phyloP scores from a whole-genome alignment of 768 basidiomycete species.

The Suillus ampliporus region DNA sequence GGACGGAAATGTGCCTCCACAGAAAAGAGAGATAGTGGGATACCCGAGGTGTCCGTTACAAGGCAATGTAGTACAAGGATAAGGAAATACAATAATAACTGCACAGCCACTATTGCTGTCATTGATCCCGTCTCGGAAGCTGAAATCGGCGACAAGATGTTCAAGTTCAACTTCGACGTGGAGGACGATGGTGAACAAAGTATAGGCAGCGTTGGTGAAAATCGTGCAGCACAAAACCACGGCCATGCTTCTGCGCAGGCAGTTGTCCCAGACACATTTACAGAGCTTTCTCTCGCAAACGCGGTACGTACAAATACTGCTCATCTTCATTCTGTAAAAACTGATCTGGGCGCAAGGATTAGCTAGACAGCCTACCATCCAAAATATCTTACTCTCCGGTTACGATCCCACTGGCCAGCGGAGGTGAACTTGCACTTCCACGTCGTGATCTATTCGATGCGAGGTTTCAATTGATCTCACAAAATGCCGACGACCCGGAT shows the following conservation, averaged over 20 bases:
- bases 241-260: constrained; percentile 4
- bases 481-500: constrained; percentile 43
- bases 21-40: neutral
- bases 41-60: too few species aligned
- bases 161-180: constrained; percentile 62
- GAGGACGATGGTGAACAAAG: constrained; percentile 33
- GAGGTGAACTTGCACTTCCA: constrained; percentile 48
- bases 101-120: neutral
- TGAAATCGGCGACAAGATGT: constrained; percentile 47
- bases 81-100: neutral
- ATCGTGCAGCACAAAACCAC: constrained; percentile 17
- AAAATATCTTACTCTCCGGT: constrained; percentile 84
- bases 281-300: constrained; percentile 35
- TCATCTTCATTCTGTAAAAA: neutral
- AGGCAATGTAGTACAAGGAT: too few species aligned
- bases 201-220: constrained; percentile 9
- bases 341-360: constrained; percentile 28
- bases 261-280: constrained; percentile 22
- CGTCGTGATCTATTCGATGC: constrained; percentile 95
- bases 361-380: constrained; percentile 74
- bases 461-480: constrained; percentile 88
- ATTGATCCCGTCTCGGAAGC: constrained; percentile 17
- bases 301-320: constrained; percentile 34
- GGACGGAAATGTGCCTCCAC: neutral
- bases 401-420: constrained; percentile 49